Evolutionary conservation across 1,284 basidiomycete species (phyloP).

Genomic region (Gymnopus androsaceus): DNA sequence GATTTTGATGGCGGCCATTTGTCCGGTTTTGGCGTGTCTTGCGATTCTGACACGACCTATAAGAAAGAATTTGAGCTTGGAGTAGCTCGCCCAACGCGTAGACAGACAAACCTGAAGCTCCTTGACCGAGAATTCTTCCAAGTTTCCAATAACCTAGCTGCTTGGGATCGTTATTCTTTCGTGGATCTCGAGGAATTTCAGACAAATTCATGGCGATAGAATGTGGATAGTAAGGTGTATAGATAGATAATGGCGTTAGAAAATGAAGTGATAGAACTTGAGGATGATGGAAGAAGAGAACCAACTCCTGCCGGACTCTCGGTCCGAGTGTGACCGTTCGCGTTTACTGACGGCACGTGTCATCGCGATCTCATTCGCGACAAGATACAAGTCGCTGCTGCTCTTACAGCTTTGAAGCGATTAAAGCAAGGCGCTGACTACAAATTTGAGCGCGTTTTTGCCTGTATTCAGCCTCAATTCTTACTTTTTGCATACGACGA

Average conservation of each 20-base stretch:
- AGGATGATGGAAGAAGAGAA: conserved; percentile 3
- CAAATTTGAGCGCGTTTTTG: conserved; percentile 35
- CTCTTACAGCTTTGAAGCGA: conserved; percentile 52
- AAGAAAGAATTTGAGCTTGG: conserved; percentile 3
- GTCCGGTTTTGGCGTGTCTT: conserved; percentile 83
- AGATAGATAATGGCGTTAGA: conserved; percentile 20
- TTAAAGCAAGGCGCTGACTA: conserved; percentile 52
- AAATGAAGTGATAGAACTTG: conserved; percentile 8
- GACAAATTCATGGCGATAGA: conserved; percentile 26
- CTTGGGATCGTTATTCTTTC: conserved; percentile 57
- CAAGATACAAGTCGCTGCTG: conserved; percentile 26
- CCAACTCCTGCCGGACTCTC: not conserved
- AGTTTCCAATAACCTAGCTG: conserved; percentile 94
- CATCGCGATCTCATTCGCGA: not conserved
- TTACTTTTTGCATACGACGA: conserved; percentile 47
- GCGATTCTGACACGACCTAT: conserved; percentile 91
- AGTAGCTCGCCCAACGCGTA: conserved; percentile 7
- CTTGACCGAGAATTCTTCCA: conserved; percentile 90
- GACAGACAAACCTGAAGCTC: conserved; percentile 77
- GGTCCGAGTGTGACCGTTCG: not conserved
- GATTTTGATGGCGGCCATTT: conserved; percentile 96
- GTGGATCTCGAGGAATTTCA: conserved; percentile 28
- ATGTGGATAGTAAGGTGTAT: conserved; percentile 5
- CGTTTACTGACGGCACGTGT: too few species aligned
- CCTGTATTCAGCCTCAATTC: conserved; percentile 8